Conservation (phyloP, 805 yeast genomes). For the Priceomyces melissophilus region DNA sequence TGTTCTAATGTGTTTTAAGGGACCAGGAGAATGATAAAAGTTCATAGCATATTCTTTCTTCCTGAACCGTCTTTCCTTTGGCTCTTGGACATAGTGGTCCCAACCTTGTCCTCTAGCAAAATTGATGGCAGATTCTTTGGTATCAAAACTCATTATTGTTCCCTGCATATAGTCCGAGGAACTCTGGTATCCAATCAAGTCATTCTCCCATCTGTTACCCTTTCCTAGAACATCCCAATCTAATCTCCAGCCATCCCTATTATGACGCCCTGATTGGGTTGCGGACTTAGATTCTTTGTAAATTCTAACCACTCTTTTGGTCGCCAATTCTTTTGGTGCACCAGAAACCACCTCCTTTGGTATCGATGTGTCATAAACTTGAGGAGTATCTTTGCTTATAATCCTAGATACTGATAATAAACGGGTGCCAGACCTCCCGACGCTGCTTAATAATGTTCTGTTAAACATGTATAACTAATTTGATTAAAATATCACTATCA, state of each 20-base stretch:
- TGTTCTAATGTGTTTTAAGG: constrained; percentile 77
- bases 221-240: constrained; percentile 81
- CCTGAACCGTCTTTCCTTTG: constrained; percentile 68
- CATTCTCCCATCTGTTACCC: constrained; percentile 87
- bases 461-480: constrained; percentile 15
- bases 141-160: constrained; percentile 67
- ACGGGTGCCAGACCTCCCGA: constrained; percentile 17
- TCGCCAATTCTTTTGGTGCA: constrained; percentile 64
- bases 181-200: constrained; percentile 80
- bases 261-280: constrained; percentile 67
- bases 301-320: constrained; percentile 69
- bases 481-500: too few species aligned
- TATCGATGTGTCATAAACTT: constrained; percentile 17
- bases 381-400: constrained; percentile 20
- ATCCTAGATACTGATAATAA: constrained; percentile 18
- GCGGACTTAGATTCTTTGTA: constrained; percentile 76
- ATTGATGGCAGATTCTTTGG: constrained; percentile 70
- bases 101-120: constrained; percentile 85
- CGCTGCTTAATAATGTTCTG: constrained; percentile 17
- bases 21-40: constrained; percentile 65
- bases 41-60: constrained; percentile 72
- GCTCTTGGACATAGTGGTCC: constrained; percentile 80
- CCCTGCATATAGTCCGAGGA: constrained; percentile 81
- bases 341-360: constrained; percentile 68
- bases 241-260: constrained; percentile 61